Evolutionary conservation across 305 asterid species (phyloP), one percentile per base, ranked within the genome.

Genomic region (Euphrasia arctica): DNA sequence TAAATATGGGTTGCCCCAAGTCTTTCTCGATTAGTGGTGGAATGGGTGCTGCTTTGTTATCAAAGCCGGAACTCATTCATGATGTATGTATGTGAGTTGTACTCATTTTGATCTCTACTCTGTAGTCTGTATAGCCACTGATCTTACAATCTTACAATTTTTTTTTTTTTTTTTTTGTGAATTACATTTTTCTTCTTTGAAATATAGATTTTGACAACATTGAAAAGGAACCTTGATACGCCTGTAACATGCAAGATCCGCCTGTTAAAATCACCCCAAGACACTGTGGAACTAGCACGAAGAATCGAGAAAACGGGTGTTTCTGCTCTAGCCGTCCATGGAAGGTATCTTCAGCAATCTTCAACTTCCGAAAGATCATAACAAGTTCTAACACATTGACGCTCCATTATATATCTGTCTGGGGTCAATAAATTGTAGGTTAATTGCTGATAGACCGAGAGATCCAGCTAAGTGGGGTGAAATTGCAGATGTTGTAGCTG

Each of bases 1-100:
- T 91, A 70, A 91, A 91, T 70, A 91, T 91, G 98, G 98, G 98
- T 65, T 91, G 98, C 77, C 98, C 98, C 50, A 91, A 70, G 79
- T 69, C 96, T 6, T 91, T 91, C 74, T 91, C 98, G 32, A 62
- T 86, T 65, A 86, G 94, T 75, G 96, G 97, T 72, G 96, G 98
- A 75, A 91, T 91, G 96, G 98, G 98, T 75, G 93, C 98, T 74
- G 96, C 98, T 28, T 74, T 91, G 76, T 77, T 91, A 77, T 50
- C 80, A 63, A 91, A 88, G 75, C 97, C 97, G 22, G 97, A 91
- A 48, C 96, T 91, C 54, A 88, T 91, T 71, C 95, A 84, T 62
- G 97, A 91, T 83, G 97, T 89, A 81, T 59, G 83, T 66, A 81
- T 59, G 83, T 66, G 71, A 65, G 62, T 29, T 72, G 54, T 43